Conservation (phyloP, 2,329 filamentous ascomycete genomes). For the Neofusicoccum umdonicola region DNA sequence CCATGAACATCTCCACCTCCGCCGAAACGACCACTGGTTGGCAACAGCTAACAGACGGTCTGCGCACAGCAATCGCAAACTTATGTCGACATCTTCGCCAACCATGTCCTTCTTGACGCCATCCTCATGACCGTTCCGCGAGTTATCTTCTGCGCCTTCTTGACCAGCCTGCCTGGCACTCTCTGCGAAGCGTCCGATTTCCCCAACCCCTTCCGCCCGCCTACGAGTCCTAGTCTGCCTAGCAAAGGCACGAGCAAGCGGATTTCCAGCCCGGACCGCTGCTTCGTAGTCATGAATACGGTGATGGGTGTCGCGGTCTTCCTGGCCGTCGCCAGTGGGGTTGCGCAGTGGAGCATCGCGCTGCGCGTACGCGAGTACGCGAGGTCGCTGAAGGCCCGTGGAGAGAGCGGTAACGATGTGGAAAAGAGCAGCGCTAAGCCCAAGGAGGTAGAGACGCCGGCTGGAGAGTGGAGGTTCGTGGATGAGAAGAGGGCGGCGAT, state of each 20-base stretch:
- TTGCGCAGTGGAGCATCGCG: constrained; percentile 36
- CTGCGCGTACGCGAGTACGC: constrained; percentile 30
- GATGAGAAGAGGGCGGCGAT: not conserved
- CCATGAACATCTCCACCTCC: not conserved
- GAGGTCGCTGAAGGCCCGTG: constrained; percentile 20
- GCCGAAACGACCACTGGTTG: not conserved
- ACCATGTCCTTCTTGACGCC: constrained; percentile 28
- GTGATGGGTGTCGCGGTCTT: constrained; percentile 26
- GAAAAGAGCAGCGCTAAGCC: not conserved
- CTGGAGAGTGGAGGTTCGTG: not conserved
- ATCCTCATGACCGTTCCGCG: constrained; percentile 24
- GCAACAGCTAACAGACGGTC: not conserved
- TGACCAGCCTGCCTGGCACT: constrained; percentile 18
- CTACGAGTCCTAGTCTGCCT: constrained; percentile 3
- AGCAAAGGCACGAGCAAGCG: constrained; percentile 23
- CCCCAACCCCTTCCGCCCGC: constrained; percentile 12
- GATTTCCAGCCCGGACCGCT: constrained; percentile 27
- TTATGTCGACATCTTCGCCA: constrained; percentile 22
- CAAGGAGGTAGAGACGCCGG: not conserved
- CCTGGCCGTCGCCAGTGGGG: constrained; percentile 27
- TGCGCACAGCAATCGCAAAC: constrained; percentile 19
- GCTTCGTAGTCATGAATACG: constrained; percentile 26
- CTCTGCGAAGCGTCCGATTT: constrained; percentile 19
- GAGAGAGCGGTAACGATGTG: constrained; percentile 1
- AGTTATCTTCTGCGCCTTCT: constrained; percentile 21